A percentile compares a stretch with the other conserved stretches of the same genome.
Evolutionary conservation across 1,284 basidiomycete genomes (phyloP).

Genomic region (Ceratorhiza oryzae-sativae): DNA sequence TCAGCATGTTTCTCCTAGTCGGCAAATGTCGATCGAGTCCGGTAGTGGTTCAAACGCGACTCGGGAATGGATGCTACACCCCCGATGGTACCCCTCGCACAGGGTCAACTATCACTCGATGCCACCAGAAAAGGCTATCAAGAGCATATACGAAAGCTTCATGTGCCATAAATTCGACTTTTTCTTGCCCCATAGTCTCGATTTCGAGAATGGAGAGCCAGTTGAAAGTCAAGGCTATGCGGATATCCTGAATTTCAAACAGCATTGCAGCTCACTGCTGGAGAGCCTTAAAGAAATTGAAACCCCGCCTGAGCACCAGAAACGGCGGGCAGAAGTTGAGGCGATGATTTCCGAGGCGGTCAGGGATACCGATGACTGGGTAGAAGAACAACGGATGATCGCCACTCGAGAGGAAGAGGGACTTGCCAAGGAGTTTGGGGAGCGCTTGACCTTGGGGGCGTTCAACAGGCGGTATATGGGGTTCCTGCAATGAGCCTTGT

Average conservation of each 20-base stretch:
- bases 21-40: conserved; percentile 5
- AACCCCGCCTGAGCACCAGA: neutral
- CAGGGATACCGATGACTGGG: neutral
- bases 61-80: conserved; percentile 10
- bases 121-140: conserved; percentile 1
- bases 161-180: neutral
- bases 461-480: too few species aligned
- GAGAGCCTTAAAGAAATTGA: neutral
- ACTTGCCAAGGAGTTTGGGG: neutral
- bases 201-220: conserved; percentile 1
- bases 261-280: neutral
- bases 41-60: neutral
- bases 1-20: conserved; percentile 5
- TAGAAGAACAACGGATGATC: neutral
- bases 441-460: neutral
- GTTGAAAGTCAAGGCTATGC: neutral
- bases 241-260: neutral
- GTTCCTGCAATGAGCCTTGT: too few species aligned
- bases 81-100: neutral
- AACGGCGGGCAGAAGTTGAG: neutral
- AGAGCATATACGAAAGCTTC: neutral
- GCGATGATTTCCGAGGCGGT: neutral
- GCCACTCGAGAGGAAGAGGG: neutral
- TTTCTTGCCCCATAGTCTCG: neutral
- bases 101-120: neutral